Conservation (phyloP, 495 filamentous ascomycete species). For the Diplogelasinospora grovesii region DNA sequence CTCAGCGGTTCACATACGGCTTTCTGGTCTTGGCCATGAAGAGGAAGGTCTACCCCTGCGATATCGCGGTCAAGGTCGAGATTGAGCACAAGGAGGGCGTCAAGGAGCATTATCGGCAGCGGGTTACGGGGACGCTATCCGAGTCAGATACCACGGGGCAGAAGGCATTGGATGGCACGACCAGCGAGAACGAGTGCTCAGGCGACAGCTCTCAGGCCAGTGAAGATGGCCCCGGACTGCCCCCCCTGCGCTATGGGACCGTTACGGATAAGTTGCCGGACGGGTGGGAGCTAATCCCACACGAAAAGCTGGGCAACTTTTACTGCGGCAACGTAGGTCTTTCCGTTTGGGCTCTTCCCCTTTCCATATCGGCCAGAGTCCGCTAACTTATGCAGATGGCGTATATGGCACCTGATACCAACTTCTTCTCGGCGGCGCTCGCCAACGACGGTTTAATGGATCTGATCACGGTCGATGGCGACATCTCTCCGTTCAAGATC, state of each 20-base stretch:
- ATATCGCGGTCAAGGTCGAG: conserved; percentile 75
- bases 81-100: conserved; percentile 71
- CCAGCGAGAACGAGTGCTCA: neutral
- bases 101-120: conserved; percentile 57
- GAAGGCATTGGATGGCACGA: conserved; percentile 14
- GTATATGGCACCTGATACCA: conserved; percentile 77
- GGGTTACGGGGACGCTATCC: neutral
- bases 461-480: conserved; percentile 71
- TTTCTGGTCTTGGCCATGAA: conserved; percentile 65
- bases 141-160: conserved; percentile 30
- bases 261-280: conserved; percentile 67
- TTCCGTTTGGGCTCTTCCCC: neutral
- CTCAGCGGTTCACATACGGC: conserved; percentile 75
- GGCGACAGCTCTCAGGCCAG: neutral
- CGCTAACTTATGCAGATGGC: conserved; percentile 56
- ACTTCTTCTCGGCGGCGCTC: conserved; percentile 82
- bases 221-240: conserved; percentile 44
- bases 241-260: conserved; percentile 70
- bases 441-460: conserved; percentile 84
- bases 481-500: conserved; percentile 55
- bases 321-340: conserved; percentile 73
- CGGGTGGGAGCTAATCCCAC: conserved; percentile 64
- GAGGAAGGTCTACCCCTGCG: conserved; percentile 77
- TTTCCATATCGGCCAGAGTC: neutral
- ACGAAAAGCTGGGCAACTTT: conserved; percentile 81